These are phyloP conservation scores for Hypoxylon rubiginosum DNA, from an alignment of 2,329 filamentous ascomycete genomes.

Conservation along the genomic window DNA sequence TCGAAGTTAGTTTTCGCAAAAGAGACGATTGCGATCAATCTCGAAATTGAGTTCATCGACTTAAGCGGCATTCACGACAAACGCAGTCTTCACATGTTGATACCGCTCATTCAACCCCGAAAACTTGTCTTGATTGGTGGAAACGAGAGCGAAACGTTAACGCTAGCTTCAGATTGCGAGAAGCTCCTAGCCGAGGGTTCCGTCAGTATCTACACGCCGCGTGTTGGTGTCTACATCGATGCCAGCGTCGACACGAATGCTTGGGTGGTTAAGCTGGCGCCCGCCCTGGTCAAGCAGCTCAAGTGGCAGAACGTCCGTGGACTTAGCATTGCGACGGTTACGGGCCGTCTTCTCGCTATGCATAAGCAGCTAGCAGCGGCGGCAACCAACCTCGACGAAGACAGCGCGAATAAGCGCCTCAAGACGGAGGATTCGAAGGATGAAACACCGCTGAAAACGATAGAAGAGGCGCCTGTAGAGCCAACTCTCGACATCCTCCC, in stretches of 20 bases:
- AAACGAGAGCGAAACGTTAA: constrained; percentile 79
- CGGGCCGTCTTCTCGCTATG: constrained; percentile 71
- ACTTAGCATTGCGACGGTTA: constrained; percentile 92
- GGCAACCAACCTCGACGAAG: constrained; percentile 58
- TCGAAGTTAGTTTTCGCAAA: constrained; percentile 78
- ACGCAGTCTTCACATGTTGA: constrained; percentile 92
- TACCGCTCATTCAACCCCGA: constrained; percentile 91
- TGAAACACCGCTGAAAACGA: constrained; percentile 20
- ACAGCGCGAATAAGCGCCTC: constrained; percentile 62
- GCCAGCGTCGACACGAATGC: constrained; percentile 98
- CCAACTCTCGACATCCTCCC: constrained; percentile 69
- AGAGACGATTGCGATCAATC: constrained; percentile 74
- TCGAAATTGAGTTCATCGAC: constrained; percentile 89
- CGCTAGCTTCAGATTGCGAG: constrained; percentile 84
- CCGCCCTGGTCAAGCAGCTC: constrained; percentile 84
- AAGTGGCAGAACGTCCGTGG: constrained; percentile 96
- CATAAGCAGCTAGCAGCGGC: constrained; percentile 59
- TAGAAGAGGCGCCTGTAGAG: constrained; percentile 50
- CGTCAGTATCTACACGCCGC: constrained; percentile 85
- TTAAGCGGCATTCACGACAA: constrained; percentile 94
- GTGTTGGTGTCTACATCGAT: constrained; percentile 79
- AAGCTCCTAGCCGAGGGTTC: constrained; percentile 70
- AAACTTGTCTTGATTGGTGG: constrained; percentile 95
- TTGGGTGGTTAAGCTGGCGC: constrained; percentile 93
- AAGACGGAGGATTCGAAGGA: constrained; percentile 58